Base-by-base conservation (phyloP, 2,329 filamentous ascomycete genomes). In the Alternaria viburni region DNA sequence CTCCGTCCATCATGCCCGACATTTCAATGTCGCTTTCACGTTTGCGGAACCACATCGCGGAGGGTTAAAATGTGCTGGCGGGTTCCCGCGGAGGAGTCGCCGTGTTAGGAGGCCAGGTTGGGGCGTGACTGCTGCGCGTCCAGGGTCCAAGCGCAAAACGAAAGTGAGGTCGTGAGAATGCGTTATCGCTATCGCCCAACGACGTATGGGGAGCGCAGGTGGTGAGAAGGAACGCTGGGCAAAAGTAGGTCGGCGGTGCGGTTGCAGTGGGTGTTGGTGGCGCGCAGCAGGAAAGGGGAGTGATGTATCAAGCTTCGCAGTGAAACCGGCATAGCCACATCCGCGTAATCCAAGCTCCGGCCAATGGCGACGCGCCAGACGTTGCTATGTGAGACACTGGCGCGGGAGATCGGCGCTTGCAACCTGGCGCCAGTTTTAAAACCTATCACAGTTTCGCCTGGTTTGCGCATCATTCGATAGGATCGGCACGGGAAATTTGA, bases 21-120 rank as follows among this genome's bases (percentile, higher is more conserved):
- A 78, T 76, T 59, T 78, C 75, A 26, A 77, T 74, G 46, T 77
- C 76, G 32, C 49, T 58, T 44, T 74, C 71, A 52, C 70, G 68
- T 49, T 71, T 72, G 46, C 63, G 67, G 21, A 67, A 69, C 70
- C 66, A 73, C 70, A 74, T 69, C 32, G 59, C 60, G 25, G 56
- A 43, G 17, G 10, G 4, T 23, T 26, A 23, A 11, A 19, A 15
- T n/a, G 21, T 52, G 21, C 25, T 58, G 61, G 26, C 36, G 54
- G 36, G 17, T 41, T 49, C 54, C 46, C n/a, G 58, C 23, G 51
- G 51, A 28, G 32, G 25, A 23, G 47, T 57, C 47, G 52, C 51
- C 57, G 61, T 36, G 52, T 61, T 47, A 28, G 32, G 59, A 47
- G 32, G 46, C 59, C 59, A 61, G 32, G 26, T 21, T 21, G 46